phyloP scores from a whole-genome alignment of 1,139 yeast species.

The Debaryomyces coudertii region DNA sequence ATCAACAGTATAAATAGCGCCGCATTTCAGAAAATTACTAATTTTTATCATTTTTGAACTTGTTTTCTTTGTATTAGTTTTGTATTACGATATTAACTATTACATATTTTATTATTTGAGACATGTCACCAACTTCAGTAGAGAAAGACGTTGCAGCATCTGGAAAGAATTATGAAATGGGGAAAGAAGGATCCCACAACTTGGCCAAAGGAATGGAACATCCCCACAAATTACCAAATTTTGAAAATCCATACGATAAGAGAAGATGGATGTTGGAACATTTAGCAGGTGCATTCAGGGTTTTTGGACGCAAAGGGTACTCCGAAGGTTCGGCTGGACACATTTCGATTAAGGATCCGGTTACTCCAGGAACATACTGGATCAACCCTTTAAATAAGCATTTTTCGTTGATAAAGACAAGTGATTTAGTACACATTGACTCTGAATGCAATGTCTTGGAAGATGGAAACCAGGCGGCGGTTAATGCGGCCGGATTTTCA shows the following conservation, averaged over 20 bases:
- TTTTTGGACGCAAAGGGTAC: slow-evolving; percentile 72
- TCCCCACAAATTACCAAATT: slow-evolving; percentile 55
- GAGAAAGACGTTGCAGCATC: background rate
- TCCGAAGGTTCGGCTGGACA: slow-evolving; percentile 82
- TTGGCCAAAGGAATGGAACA: slow-evolving; percentile 51
- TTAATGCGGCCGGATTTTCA: slow-evolving; percentile 80
- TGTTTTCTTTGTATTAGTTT: background rate
- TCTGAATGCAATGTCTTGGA: slow-evolving; percentile 65
- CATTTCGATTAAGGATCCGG: slow-evolving; percentile 77
- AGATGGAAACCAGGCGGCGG: slow-evolving; percentile 66
- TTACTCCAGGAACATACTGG: slow-evolving; percentile 73
- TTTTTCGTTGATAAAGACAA: slow-evolving; percentile 66
- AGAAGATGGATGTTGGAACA: slow-evolving; percentile 70
- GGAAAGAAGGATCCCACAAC: slow-evolving; percentile 48
- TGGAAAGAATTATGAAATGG: slow-evolving; percentile 26
- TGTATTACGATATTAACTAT: background rate
- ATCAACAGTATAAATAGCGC: slow-evolving; percentile 3
- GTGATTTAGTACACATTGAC: slow-evolving; percentile 78
- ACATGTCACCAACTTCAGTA: slow-evolving; percentile 7
- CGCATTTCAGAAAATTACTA: background rate
- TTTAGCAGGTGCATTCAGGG: slow-evolving; percentile 83
- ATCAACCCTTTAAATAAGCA: slow-evolving; percentile 77
- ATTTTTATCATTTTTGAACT: background rate
- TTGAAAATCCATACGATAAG: slow-evolving; percentile 51
- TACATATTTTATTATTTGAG: background rate